Conservation (phyloP, 441 rosid species). For the Jatropha podagrica region DNA sequence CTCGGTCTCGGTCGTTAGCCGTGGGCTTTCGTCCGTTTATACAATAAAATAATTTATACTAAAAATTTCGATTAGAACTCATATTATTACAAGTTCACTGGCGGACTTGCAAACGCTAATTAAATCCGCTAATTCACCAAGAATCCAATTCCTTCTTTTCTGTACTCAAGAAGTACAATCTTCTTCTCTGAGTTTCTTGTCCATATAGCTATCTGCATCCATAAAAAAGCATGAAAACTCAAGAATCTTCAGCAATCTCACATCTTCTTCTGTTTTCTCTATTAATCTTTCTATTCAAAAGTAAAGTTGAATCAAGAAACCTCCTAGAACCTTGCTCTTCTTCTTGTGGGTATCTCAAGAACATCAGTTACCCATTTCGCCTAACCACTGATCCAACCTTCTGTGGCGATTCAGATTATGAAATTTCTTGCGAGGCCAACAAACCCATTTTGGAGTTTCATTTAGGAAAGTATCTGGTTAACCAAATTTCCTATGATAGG, state of each 20-base stretch:
- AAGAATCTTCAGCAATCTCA: slow-evolving; percentile 7
- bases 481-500: slow-evolving; percentile 23
- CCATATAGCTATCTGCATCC: background rate
- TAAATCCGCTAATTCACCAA: too few relatives aligned
- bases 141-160: too few relatives aligned
- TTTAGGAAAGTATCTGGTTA: slow-evolving; percentile 32
- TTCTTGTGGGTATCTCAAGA: slow-evolving; percentile 34
- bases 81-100: too few relatives aligned
- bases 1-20: too few relatives aligned
- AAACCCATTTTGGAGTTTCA: slow-evolving; percentile 26
- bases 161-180: too few relatives aligned
- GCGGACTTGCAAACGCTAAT: too few relatives aligned
- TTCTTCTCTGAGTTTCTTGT: background rate
- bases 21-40: too few relatives aligned
- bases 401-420: slow-evolving; percentile 28
- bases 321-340: slow-evolving; percentile 27
- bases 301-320: slow-evolving; percentile 20
- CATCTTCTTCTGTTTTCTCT: slow-evolving; percentile 5
- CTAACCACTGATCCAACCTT: slow-evolving; percentile 25
- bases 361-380: slow-evolving; percentile 36
- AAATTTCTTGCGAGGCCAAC: slow-evolving; percentile 36
- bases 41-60: too few relatives aligned
- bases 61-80: too few relatives aligned
- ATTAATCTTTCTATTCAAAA: slow-evolving; percentile 6
- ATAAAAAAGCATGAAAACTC: background rate